Percentiles rank a stretch among this genome's conserved stretches.
phyloP scores from a whole-genome alignment of 345 rosid species.

The Melastoma malabathricum region DNA sequence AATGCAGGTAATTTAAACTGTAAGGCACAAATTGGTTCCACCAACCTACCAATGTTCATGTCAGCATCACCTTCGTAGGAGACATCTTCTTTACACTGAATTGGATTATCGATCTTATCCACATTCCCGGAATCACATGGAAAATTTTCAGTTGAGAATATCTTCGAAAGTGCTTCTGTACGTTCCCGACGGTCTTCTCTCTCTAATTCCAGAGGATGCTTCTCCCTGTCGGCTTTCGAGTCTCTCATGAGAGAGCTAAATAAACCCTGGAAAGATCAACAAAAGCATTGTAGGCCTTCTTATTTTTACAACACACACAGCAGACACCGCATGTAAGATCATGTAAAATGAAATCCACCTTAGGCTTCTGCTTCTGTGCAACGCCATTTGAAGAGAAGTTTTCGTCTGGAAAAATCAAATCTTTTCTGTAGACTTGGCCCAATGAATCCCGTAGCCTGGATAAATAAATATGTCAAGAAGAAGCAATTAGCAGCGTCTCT shows the following conservation, averaged over 20 bases:
- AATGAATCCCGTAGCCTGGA: conserved; percentile 44
- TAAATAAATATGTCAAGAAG: not conserved
- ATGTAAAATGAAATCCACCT: conserved; percentile 19
- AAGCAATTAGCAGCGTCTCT: not conserved
- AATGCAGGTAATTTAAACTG: not conserved
- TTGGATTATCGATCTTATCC: not conserved
- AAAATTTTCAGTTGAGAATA: conserved; percentile 55
- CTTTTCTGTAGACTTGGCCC: conserved; percentile 47
- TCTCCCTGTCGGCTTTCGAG: conserved; percentile 36
- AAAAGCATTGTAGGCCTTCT: not conserved
- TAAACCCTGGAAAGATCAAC: conserved; percentile 34
- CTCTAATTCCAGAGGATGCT: conserved; percentile 37
- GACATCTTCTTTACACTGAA: conserved; percentile 3
- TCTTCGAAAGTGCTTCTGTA: conserved; percentile 38
- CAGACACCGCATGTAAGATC: not conserved
- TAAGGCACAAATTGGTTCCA: not conserved
- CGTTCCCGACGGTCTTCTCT: conserved; percentile 56
- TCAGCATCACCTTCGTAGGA: conserved; percentile 19
- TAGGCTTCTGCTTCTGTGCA: conserved; percentile 63
- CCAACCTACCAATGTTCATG: conserved; percentile 49
- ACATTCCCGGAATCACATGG: conserved; percentile 16
- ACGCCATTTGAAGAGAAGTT: conserved; percentile 16
- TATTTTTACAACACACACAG: not conserved
- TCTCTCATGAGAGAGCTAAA: conserved; percentile 77
- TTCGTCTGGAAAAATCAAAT: conserved; percentile 20